A percentile compares a stretch with the other conserved stretches of the same genome.
Evolutionary conservation across 2,329 filamentous ascomycete genomes (phyloP).

Genomic region (Neocucurbitaria cava): DNA sequence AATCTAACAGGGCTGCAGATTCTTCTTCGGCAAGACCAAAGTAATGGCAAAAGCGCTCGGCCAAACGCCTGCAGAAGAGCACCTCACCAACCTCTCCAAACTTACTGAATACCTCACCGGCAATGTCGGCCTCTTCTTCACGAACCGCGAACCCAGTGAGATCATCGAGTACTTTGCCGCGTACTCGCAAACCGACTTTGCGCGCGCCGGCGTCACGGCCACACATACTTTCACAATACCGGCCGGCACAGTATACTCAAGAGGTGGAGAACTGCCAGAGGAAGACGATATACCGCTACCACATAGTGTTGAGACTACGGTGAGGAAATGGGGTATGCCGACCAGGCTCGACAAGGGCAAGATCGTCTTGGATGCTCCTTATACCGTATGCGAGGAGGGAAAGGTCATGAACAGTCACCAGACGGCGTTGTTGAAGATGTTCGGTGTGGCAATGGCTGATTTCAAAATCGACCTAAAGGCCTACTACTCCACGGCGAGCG

Average conservation of each 20-base stretch:
- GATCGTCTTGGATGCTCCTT: slow-evolving; percentile 76
- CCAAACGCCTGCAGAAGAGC: slow-evolving; percentile 75
- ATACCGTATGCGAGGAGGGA: slow-evolving; percentile 83
- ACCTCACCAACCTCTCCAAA: slow-evolving; percentile 76
- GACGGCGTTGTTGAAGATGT: slow-evolving; percentile 91
- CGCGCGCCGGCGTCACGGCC: slow-evolving; percentile 81
- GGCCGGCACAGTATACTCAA: slow-evolving; percentile 78
- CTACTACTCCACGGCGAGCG: slow-evolving; percentile 52
- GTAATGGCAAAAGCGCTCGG: slow-evolving; percentile 97
- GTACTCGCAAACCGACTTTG: slow-evolving; percentile 83
- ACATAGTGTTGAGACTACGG: slow-evolving; percentile 87
- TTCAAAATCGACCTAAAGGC: slow-evolving; percentile 84
- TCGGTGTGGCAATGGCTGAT: slow-evolving; percentile 87
- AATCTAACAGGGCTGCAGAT: slow-evolving; percentile 57
- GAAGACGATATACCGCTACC: slow-evolving; percentile 87
- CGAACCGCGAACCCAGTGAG: slow-evolving; percentile 72
- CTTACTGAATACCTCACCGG: slow-evolving; percentile 76
- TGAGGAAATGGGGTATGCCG: slow-evolving; percentile 88
- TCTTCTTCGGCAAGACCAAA: slow-evolving; percentile 99
- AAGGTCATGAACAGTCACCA: slow-evolving; percentile 88
- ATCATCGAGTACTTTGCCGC: slow-evolving; percentile 75
- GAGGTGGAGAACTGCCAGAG: slow-evolving; percentile 76
- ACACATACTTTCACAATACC: slow-evolving; percentile 81
- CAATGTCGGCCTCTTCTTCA: slow-evolving; percentile 89
- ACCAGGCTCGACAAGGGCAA: slow-evolving; percentile 88